Percentiles rank a stretch among this genome's conserved stretches.
phyloP scores from a whole-genome alignment of 2,329 filamentous ascomycete genomes.

The Calonectria honghensis region DNA sequence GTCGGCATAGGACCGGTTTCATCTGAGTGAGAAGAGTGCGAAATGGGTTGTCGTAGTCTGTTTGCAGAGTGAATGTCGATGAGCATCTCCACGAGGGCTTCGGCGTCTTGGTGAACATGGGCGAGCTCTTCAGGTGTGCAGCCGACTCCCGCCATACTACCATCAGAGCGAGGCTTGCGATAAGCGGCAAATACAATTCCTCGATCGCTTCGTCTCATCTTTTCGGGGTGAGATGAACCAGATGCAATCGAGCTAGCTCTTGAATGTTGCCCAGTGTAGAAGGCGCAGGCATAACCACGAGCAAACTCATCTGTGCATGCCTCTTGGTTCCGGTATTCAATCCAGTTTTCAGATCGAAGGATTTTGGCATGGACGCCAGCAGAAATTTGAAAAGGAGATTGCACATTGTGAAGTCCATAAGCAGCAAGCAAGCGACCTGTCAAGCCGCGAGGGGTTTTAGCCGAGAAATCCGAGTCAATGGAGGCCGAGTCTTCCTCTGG shows the following conservation, averaged over 20 bases:
- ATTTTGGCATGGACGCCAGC: slow-evolving; percentile 70
- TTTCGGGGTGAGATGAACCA: slow-evolving; percentile 52
- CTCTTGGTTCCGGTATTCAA: slow-evolving; percentile 69
- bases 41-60: slow-evolving; percentile 58
- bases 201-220: slow-evolving; percentile 62
- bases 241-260: slow-evolving; percentile 52
- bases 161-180: slow-evolving; percentile 66
- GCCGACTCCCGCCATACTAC: slow-evolving; percentile 59
- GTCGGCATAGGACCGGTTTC: slow-evolving; percentile 64
- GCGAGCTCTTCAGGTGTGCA: slow-evolving; percentile 65
- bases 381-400: slow-evolving; percentile 72
- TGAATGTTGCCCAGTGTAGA: slow-evolving; percentile 66
- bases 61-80: slow-evolving; percentile 69
- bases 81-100: slow-evolving; percentile 71
- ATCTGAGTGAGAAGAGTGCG: slow-evolving; percentile 54
- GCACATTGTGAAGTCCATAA: slow-evolving; percentile 71
- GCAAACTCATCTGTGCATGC: slow-evolving; percentile 67
- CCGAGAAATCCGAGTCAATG: slow-evolving; percentile 34
- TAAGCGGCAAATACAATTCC: slow-evolving; percentile 76
- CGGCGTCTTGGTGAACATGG: slow-evolving; percentile 69
- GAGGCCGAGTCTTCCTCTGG: slow-evolving; percentile 39
- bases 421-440: slow-evolving; percentile 73
- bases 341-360: slow-evolving; percentile 70
- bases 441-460: slow-evolving; percentile 53
- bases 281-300: slow-evolving; percentile 72